Conservation (phyloP, 768 basidiomycete species). For the Hygrophoropsis aurantiaca region DNA sequence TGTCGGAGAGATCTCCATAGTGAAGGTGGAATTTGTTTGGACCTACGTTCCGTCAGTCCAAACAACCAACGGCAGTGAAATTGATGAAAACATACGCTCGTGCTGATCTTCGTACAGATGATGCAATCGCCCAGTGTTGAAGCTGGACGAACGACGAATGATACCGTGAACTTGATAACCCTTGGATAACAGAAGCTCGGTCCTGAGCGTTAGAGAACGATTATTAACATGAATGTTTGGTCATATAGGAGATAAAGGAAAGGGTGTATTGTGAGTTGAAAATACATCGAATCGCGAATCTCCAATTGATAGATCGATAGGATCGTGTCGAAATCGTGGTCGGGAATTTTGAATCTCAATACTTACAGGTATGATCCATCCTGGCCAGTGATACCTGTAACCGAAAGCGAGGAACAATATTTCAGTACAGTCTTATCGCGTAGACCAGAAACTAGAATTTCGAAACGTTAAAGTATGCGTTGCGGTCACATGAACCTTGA, state of each 20-base stretch:
- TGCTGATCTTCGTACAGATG: slow-evolving; percentile 93
- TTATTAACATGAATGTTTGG: no score
- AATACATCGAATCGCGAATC: neutral
- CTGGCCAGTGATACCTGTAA: slow-evolving; percentile 88
- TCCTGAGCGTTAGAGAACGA: slow-evolving; percentile 41
- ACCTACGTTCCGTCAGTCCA: slow-evolving; percentile 37
- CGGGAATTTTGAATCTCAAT: neutral
- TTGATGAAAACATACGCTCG: slow-evolving; percentile 64
- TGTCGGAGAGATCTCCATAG: slow-evolving; percentile 93
- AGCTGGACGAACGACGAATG: slow-evolving; percentile 95
- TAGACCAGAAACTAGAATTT: no score
- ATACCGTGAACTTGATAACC: slow-evolving; percentile 94
- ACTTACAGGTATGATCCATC: slow-evolving; percentile 93
- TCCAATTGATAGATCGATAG: no score
- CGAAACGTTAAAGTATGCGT: no score
- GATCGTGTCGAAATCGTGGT: neutral
- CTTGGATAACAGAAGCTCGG: slow-evolving; percentile 80
- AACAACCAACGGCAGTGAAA: no score
- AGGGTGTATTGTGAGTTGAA: no score
- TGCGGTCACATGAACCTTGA: no score
- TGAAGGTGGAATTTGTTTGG: slow-evolving; percentile 81
- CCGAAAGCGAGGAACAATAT: slow-evolving; percentile 10
- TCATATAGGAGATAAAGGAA: no score
- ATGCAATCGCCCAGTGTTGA: slow-evolving; percentile 95
- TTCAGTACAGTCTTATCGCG: no score